These are phyloP conservation scores for Vaccinium macrocarpon DNA, from an alignment of 148 eudicot genomes.

Conservation along the genomic window DNA sequence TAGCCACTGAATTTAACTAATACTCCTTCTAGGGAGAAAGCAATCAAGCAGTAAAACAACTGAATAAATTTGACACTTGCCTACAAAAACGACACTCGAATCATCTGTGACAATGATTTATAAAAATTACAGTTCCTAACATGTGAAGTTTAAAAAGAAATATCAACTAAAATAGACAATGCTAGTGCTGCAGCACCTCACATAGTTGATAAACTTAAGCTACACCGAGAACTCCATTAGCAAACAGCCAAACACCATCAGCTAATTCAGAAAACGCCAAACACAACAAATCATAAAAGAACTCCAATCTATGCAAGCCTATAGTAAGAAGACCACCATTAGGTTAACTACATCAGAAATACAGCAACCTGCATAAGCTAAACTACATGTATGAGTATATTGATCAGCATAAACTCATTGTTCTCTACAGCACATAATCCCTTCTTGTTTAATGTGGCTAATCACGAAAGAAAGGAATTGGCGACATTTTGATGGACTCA, in stretches of 20 bases:
- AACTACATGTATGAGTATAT: background rate
- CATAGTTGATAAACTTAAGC: background rate
- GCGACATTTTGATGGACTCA: background rate
- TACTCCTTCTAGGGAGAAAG: too few relatives aligned
- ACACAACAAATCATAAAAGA: background rate
- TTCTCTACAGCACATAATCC: background rate
- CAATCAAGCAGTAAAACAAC: too few relatives aligned
- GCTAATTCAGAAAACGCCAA: background rate
- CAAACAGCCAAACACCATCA: background rate
- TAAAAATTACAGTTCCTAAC: background rate
- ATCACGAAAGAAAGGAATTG: background rate
- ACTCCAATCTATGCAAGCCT: background rate
- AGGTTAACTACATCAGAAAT: background rate
- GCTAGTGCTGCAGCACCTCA: too few relatives aligned
- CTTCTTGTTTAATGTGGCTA: background rate
- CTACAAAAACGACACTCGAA: too few relatives aligned
- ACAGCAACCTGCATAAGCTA: background rate
- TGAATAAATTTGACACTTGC: too few relatives aligned
- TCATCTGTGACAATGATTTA: too few relatives aligned
- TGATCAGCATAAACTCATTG: background rate
- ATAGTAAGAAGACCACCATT: background rate
- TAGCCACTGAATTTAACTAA: too few relatives aligned
- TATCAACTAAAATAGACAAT: background rate
- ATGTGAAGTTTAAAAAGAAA: too few relatives aligned
- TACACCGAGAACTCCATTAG: background rate